phyloP scores from a whole-genome alignment of 768 basidiomycete species.

The Podaxis carcinomalis region DNA sequence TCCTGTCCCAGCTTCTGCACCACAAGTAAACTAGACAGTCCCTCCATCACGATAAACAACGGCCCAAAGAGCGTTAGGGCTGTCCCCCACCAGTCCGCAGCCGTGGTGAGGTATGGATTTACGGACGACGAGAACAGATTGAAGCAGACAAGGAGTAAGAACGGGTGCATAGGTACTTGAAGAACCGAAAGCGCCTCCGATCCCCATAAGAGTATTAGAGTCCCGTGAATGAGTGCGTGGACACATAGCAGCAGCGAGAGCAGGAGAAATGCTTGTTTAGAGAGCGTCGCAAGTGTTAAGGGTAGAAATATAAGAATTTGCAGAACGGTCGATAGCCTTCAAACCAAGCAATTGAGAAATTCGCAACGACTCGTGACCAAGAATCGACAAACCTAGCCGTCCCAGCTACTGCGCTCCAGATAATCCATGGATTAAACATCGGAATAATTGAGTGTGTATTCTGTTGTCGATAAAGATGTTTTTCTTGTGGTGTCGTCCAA shows the following conservation, averaged over 20 bases:
- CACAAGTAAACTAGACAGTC: conserved; percentile 78
- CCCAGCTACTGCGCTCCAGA: conserved; percentile 63
- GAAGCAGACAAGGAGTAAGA: conserved; percentile 83
- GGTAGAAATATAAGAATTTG: conserved; percentile 85
- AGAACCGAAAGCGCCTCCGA: conserved; percentile 70
- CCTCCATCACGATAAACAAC: conserved; percentile 77
- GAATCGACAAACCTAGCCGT: conserved; percentile 47
- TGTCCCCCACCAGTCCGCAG: conserved; percentile 70
- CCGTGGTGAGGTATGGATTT: conserved; percentile 50
- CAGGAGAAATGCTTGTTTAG: conserved; percentile 73
- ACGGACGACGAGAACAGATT: conserved; percentile 72
- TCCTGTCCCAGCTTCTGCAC: conserved; percentile 78
- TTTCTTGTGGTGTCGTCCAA: neutral
- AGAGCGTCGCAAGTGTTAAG: conserved; percentile 79
- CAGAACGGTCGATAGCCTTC: conserved; percentile 68
- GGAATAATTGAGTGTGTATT: neutral
- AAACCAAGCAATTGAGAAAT: conserved; percentile 4
- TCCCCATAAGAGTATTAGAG: conserved; percentile 66
- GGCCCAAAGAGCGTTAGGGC: conserved; percentile 70
- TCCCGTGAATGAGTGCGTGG: conserved; percentile 81
- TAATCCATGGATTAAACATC: conserved; percentile 55
- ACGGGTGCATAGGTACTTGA: conserved; percentile 84
- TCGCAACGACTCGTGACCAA: neutral
- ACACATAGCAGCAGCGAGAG: conserved; percentile 73
- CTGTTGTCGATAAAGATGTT: neutral